Base-by-base conservation (phyloP, 495 filamentous ascomycete genomes). In the Bacidia rubella region DNA sequence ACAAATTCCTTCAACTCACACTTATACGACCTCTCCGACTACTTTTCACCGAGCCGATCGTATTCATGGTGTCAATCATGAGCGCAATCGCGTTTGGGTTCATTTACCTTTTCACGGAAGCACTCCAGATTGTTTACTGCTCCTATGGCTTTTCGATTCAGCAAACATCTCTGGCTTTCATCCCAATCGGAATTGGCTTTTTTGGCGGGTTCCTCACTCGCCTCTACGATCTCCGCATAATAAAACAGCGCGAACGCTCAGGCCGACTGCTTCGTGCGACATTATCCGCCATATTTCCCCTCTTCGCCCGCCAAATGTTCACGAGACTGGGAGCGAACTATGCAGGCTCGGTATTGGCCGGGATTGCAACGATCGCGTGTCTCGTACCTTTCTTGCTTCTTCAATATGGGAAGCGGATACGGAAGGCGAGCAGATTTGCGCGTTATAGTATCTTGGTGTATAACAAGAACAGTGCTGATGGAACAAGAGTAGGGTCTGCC, bases 21-120 rank as follows among this genome's bases (percentile, higher is more conserved):
- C n/a, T n/a, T n/a, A n/a, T n/a, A n/a, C n/a, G n/a, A n/a, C n/a
- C n/a, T n/a, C n/a, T n/a, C n/a, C n/a, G n/a, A n/a, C n/a, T n/a
- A n/a, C n/a, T n/a, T n/a, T n/a, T n/a, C n/a, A n/a, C n/a, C n/a
- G n/a, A n/a, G n/a, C n/a, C n/a, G n/a, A n/a, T n/a, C n/a, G n/a
- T n/a, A n/a, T n/a, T n/a, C 46, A 58, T 67, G 3, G 67, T 72
- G 12, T 62, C 73, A 2, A 60, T 70, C 29, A 70, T 74, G 61
- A 68, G 65, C 10, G 70, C 74, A 12, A 55, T 70, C 11, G 68
- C 68, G 22, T 71, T 69, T 54, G 72, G 68, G 1, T 60, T 77
- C n/a, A 69, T 78, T 29, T 79, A 77, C 49, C 71, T 78, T 11
- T 77, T 76, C 55, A 72, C 74, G 1, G 71, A 77, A 59, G 69